Evolutionary conservation across 176 grass and related monocot genomes (phyloP).

Genomic region (Aegilops sharonensis): DNA sequence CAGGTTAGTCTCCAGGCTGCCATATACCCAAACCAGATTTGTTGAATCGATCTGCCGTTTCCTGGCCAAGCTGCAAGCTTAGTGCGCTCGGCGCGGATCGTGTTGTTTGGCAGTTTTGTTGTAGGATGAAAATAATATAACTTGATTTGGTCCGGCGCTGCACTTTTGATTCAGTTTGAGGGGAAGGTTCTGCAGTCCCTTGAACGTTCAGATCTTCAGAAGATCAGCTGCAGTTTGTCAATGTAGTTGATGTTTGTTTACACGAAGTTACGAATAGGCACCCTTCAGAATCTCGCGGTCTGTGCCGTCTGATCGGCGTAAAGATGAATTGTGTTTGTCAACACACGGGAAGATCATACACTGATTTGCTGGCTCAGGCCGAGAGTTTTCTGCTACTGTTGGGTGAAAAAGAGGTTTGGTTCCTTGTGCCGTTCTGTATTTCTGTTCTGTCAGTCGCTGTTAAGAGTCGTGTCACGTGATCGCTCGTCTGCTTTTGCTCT

Average conservation of each 20-base stretch:
- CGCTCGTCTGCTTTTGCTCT: neutral
- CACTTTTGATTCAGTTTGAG: neutral
- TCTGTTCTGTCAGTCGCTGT: neutral
- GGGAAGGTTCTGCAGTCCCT: neutral
- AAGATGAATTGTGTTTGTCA: neutral
- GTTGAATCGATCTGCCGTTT: neutral
- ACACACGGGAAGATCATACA: neutral
- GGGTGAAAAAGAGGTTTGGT: neutral
- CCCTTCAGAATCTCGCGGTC: neutral
- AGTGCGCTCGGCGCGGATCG: neutral
- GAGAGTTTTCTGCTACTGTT: neutral
- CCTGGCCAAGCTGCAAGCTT: neutral
- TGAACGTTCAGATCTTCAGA: neutral
- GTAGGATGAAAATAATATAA: neutral
- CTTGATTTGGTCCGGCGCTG: neutral
- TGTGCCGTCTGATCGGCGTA: neutral
- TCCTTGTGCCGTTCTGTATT: neutral
- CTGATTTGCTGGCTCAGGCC: neutral
- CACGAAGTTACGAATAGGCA: neutral
- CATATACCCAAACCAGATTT: neutral
- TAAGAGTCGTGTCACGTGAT: neutral
- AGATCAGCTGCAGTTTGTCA: neutral
- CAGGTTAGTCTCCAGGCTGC: constrained; percentile 3
- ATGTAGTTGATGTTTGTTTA: neutral
- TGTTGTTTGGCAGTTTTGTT: neutral